phyloP scores from a whole-genome alignment of 352 stramenopile genomes.

The Globisporangium nodosum region DNA sequence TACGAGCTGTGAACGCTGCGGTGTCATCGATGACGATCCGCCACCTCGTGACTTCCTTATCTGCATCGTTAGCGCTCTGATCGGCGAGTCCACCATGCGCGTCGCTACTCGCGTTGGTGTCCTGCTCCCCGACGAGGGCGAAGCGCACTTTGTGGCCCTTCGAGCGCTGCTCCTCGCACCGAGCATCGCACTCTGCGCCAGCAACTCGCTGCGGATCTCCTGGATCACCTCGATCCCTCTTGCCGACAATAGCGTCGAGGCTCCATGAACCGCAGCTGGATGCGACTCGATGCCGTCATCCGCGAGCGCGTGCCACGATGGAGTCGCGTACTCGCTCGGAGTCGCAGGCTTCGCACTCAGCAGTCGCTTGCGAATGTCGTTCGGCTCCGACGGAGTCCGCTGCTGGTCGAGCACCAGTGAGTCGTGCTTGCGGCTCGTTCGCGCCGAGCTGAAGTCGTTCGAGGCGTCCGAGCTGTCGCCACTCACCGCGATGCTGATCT shows the following conservation, averaged over 20 bases:
- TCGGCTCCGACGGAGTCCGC: neutral
- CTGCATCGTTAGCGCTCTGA: neutral
- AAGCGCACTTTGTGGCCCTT: neutral
- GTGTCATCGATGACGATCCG: neutral
- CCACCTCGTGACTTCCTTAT: neutral
- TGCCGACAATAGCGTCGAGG: neutral
- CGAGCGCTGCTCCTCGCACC: neutral
- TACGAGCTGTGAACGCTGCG: neutral
- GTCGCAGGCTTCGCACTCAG: neutral
- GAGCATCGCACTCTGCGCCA: neutral
- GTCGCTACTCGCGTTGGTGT: neutral
- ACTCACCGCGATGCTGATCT: conserved; percentile 9
- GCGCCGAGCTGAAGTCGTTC: neutral
- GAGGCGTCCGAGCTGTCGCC: neutral
- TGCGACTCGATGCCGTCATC: neutral
- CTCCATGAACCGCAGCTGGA: neutral
- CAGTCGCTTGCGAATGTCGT: neutral
- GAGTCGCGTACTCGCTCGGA: neutral
- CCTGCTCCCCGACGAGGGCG: neutral
- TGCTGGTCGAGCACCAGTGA: neutral
- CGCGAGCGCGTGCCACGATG: neutral
- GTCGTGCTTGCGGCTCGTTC: neutral
- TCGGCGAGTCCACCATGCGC: neutral
- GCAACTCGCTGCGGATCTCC: neutral
- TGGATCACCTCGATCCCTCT: neutral